Base-by-base conservation (phyloP, 2,329 filamentous ascomycete genomes). In the Paecilomyces variotii region DNA sequence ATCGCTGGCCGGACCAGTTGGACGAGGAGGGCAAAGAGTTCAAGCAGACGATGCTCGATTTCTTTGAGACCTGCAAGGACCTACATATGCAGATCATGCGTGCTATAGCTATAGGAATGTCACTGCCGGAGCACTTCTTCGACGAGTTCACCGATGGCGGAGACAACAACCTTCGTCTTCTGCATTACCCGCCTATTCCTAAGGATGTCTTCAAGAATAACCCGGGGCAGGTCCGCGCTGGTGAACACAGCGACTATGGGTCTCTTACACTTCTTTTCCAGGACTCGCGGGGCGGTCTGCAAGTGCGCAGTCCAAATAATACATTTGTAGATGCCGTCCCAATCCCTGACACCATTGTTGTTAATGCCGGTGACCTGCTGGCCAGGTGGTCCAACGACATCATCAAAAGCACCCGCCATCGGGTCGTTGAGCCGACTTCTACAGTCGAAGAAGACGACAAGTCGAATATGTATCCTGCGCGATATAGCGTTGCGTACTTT, bases 401-500 rank as follows among this genome's bases (percentile, higher is more conserved):
- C 3, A 96, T 97, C 76, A 91, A 89, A 77, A 93, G 89, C 70
- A 97, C 92, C 3, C 84, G 91, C 60, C 92, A 97, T 74, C 85
- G 91, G 10, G 92, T 97, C 0, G 89, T 97, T 4, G 89, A 96
- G 76, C 92, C 92, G 1, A 89, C 90, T 14, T 80, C 80, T 3
- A 78, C 76, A 2, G 76, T 75, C 6, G 72, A 71, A 2, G 72
- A 71, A 2, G 81, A 80, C 14, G 75, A 79, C 45, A 61, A 66
- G 4, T 65, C 67, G 0, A 73, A 74, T 26, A 65, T 68, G 19
- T 87, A 95, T 72, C 90, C 91, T 1, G 80, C 90, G 0, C 80
- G 89, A 45, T 97, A 97, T 70, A 93, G 88, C 66, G 87, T 97
- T 69, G 92, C 91, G 66, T 97, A 95, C 76, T 95, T 96, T 71